These are phyloP conservation scores for Lipomyces sp. DNA, from an alignment of 805 yeast genomes.

Conservation along the genomic window DNA sequence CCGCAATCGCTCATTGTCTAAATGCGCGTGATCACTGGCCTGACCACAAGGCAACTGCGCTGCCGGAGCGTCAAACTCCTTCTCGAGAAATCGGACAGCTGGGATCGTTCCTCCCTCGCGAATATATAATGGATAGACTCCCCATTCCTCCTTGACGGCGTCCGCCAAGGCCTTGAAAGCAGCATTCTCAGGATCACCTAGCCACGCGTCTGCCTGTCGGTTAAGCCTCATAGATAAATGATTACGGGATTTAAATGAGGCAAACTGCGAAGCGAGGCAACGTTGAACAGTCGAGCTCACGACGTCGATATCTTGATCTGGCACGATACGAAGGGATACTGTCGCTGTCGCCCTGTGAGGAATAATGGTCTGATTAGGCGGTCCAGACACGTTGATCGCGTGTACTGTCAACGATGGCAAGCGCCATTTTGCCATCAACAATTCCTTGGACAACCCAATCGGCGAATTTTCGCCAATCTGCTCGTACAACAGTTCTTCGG, in stretches of 20 bases:
- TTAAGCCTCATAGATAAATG: conserved; percentile 62
- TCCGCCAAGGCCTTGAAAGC: conserved; percentile 70
- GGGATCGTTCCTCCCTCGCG: conserved; percentile 99
- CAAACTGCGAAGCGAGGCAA: conserved; percentile 57
- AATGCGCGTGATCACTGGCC: conserved; percentile 90
- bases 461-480: conserved; percentile 57
- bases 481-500: conserved; percentile 65
- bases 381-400: conserved; percentile 83
- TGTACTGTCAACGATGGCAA: conserved; percentile 89
- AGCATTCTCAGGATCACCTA: conserved; percentile 79
- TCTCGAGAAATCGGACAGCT: conserved; percentile 81
- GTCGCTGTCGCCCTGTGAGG: conserved; percentile 80
- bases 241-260: conserved; percentile 61
- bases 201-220: conserved; percentile 95
- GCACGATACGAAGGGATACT: conserved; percentile 84
- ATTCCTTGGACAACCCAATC: conserved; percentile 44
- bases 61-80: conserved; percentile 81
- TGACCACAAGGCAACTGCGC: conserved; percentile 98
- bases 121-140: conserved; percentile 64
- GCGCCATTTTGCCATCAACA: conserved; percentile 82
- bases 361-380: conserved; percentile 85
- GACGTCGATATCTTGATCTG: conserved; percentile 72
- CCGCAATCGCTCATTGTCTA: conserved; percentile 82
- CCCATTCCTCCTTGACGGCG: conserved; percentile 75
- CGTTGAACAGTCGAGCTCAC: conserved; percentile 58